Evolutionary conservation across 306 rosid genomes (phyloP), one percentile per base, ranked within the genome.

Genomic region (Vigna angularis): DNA sequence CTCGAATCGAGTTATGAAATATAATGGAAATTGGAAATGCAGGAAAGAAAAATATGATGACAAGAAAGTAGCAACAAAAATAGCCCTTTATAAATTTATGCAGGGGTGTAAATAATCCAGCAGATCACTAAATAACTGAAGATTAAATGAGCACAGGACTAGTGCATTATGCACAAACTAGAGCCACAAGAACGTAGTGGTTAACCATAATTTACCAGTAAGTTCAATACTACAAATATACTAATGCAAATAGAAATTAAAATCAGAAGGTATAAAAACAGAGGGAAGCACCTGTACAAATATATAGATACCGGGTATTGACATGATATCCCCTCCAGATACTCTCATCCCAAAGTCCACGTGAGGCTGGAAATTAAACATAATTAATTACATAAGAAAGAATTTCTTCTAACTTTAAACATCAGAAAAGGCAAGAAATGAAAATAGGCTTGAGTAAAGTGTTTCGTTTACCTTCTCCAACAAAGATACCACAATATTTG

Each of bases 321-420:
- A 83, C 98, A 94, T 92, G 77, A 89, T 26, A 82, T 94, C 98
- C 74, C 90, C 98, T 87, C 98, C 98, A 58, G 85, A 80, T 87
- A 94, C 70, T 59, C 86, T 87, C 86, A 92, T 56, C 71, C 98
- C 98, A 58, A 94, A 94, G 80, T 94, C 98, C 51, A 94, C 87
- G 68, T 87, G 95, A 30, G 97, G 98, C 98, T 94, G 91, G 80
- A 88, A 6, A 66, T 32, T 20, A 24, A 77, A 66, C 40, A 72
- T 11, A 48, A 58, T 38, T 26, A 67, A 44, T 32, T 64, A 70
- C 56, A 79, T 14, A 51, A 42, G 14, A 74, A 62, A 9, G 47
- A 17, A 45, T 45, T 80, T 73, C 74, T 55, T 58, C 65, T 64
- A 63, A 70, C 28, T 34, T 63, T 4, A 40, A 45, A 72, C 26